A percentile compares a stretch with the other conserved stretches of the same genome.
These are phyloP conservation scores for Fusarium drepaniforme DNA, from an alignment of 2,329 filamentous ascomycete species.

Conservation along the genomic window DNA sequence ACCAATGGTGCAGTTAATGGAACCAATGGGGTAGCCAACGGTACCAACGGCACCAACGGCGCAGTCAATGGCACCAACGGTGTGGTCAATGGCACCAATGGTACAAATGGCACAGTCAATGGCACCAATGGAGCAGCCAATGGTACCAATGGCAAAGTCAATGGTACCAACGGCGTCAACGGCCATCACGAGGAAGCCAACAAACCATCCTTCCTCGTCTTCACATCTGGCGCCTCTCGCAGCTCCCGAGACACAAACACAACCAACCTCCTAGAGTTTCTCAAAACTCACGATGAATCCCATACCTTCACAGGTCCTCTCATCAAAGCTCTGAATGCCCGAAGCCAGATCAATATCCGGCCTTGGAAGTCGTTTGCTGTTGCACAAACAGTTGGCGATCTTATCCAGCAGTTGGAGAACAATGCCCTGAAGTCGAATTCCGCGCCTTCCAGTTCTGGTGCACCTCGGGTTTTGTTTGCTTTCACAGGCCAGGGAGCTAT, in stretches of 20 bases:
- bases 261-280: slow-evolving; percentile 28
- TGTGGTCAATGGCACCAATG: slow-evolving; percentile 5
- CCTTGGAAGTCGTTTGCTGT: slow-evolving; percentile 40
- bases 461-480: slow-evolving; percentile 22
- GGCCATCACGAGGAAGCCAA: slow-evolving; percentile 6
- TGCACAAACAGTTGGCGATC: slow-evolving; percentile 31
- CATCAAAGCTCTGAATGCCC: slow-evolving; percentile 32
- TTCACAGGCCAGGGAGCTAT: slow-evolving; percentile 39
- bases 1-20: neutral
- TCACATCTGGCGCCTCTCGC: slow-evolving; percentile 34
- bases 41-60: slow-evolving; percentile 3
- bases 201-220: slow-evolving; percentile 25
- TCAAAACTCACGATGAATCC: slow-evolving; percentile 26
- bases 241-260: slow-evolving; percentile 34
- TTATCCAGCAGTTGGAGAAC: slow-evolving; percentile 32
- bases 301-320: slow-evolving; percentile 26
- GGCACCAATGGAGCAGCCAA: neutral
- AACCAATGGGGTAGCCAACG: neutral
- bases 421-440: slow-evolving; percentile 35
- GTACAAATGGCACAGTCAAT: neutral
- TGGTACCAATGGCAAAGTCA: no score
- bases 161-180: neutral
- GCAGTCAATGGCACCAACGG: neutral
- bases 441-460: slow-evolving; percentile 1
- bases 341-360: slow-evolving; percentile 35